Base-by-base conservation (phyloP, 139 green algal species). In the Monoraphidium neglectum region DNA sequence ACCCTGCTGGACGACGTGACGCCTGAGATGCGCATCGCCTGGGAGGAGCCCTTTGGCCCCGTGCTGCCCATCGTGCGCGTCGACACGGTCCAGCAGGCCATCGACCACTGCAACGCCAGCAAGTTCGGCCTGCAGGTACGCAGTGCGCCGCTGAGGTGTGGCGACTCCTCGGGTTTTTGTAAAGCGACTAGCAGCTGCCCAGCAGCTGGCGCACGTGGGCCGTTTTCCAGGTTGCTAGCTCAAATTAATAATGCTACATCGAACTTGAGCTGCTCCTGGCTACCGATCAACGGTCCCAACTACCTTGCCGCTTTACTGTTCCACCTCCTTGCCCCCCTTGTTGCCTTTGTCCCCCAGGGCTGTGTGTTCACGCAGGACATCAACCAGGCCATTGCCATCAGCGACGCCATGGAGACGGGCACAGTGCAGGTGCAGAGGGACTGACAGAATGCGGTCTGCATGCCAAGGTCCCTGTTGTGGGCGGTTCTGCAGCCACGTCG, bases 41-140 rank as follows among this genome's bases (percentile, higher is more conserved):
- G 94, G 93, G 95, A 98, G 87, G 95, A 98, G 89, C 95, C 95
- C 10, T 99, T 99, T 83, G 95, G 95, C 4, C 95, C 95, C 12
- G 90, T 99, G 54, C 71, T 99, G 76, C 95, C 95, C 32, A 85
- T 99, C 49, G 91, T 98, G 69, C 84, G 94, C 24, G 90, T 98
- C 38, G 68, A 82, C 43, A 87, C 13, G 30, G 77, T 91, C 30
- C 85, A 95, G n/a, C 83, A 93, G 79, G 95, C 90, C 10, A 83
- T 99, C 36, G 82, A 87, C 66, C 92, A 97, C 84, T 94, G 88
- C 83, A 99, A 99, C 79, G 77, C 82, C 32, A 92, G 77, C 86
- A 88, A 90, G 40, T 85, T 96, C 51, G 94, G 87, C 15, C 90
- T 98, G 75, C 88, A 93, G 82, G 86, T 85, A 18, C 4, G 83